Evolutionary conservation across 139 green algal species (phyloP), one percentile per base, ranked within the genome.

Genomic region (Micromonas pusilla): DNA sequence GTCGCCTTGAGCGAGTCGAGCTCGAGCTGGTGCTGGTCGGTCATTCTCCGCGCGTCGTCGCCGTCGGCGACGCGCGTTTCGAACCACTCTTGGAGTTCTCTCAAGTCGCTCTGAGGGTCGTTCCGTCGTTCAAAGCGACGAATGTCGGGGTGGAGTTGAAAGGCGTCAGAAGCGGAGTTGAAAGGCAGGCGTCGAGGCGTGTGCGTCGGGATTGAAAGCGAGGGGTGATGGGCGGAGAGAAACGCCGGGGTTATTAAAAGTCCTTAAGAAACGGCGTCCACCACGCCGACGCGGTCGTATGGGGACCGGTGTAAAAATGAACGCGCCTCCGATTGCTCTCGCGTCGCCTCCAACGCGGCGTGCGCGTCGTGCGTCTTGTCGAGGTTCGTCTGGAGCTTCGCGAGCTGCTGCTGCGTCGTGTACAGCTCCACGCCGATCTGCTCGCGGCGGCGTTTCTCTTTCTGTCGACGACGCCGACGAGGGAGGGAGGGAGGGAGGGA

Each of bases 381-480:
- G 74, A 96, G 84, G 2, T 76, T 52, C 78, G 92, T 84, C 86
- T 96, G 92, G 66, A 96, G 86, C 72, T 88, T 87, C 16, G 91
- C 91, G 31, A 97, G 85, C 57, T 91, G 88, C 82, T 97, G 91
- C 86, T 97, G 93, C 62, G 91, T 93, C 31, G 90, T 90, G 80
- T 96, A 97, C 19, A 97, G 88, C 87, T 94, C 90, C 62, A 97
- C 91, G 34, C 93, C 93, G 36, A 95, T 81, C 9, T 85, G 86
- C 77, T 96, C 89, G 0, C 92, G 84, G 66, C 88, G 76, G 26
- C 83, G 54, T 88, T 84, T 54, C 79, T 32, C 28, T 36, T 39
- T 36, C 63, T 70, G 63, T 16, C 9, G 9, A 16, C 6, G 63
- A 70, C 19, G 63, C 9, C 13, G 63, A 20, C 9, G 19, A 9